Base-by-base conservation (phyloP, 352 stramenopile species). In the Thalassiosira livingstoniorum region DNA sequence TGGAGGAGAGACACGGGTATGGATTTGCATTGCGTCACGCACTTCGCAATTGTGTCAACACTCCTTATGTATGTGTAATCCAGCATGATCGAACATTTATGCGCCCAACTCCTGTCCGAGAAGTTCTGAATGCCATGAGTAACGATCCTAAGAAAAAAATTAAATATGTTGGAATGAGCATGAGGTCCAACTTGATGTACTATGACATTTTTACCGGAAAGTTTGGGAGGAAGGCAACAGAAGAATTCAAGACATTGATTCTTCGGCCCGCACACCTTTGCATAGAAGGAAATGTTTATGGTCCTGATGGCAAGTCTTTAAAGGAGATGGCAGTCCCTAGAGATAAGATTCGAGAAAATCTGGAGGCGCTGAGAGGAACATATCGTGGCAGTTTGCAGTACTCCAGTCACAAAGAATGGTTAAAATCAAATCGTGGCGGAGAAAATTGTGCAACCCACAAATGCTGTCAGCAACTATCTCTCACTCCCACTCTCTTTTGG, bases 1-100 rank as follows among this genome's bases (percentile, higher is more conserved):
- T 95, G 25, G 67, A 89, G 7, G 67, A 82, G 63, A 54, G 91
- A 27, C 88, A 94, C 69, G 91, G 91, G 4, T 95, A 93, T 76
- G 91, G 89, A 13, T 95, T 94, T 83, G 91, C 91, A 2, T 78
- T 95, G 25, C 80, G 88, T 13, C 82, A 93, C 72, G 89, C 88
- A 13, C 47, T 95, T 2, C 70, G 60, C 35, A 53, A 93, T 51
- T 85, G 53, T 39, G 80, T 94, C 2, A 43, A 75, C 11, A 95
- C 89, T 27, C 88, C 88, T 21, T 94, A 91, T 60, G 87, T 93
- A 1, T 93, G 90, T 82, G 91, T 95, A 1, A 95, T 95, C 83
- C 91, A 95, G 80, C 91, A 95, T 39, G 91, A 95, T 83, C 83
- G 91, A n/a, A 94, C 88, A 4, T 93, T 95, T 62, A 94, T 95